Base-by-base conservation (phyloP, 768 basidiomycete species). In the Epithele typhae region DNA sequence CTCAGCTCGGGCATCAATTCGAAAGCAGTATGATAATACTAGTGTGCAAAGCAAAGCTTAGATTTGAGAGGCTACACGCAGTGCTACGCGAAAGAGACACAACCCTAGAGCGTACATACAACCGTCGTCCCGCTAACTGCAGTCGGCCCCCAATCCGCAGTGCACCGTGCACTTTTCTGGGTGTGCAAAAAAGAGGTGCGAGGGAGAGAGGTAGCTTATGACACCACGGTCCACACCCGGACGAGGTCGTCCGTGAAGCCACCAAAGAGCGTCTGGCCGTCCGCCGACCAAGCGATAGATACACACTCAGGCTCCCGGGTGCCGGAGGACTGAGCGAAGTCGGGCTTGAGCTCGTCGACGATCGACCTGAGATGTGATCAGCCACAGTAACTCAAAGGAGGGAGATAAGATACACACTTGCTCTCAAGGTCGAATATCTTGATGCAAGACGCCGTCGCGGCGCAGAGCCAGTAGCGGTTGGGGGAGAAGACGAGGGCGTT, bases 371-470 rank as follows among this genome's bases (percentile, higher is more conserved):
- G 35, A 36, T 17, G 12, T 43, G 1, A 19, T 21, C 40, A 37
- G 25, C 5, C 43, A n/a, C 21, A 14, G 24, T 6, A 53, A 14
- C 52, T 39, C 24, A 40, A 24, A 49, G 8, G 27, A 7, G 4
- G 14, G 36, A 15, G 33, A 14, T 39, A 12, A 15, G 39, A 3
- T 10, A 84, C 91, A 64, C 59, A 92, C 92, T 97, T 98, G 86
- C 87, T 91, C 84, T 99, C 95, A 39, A 99, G 79, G 70, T 99
- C 96, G 65, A 98, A 99, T 71, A 99, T 98, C 77, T 98, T 98
- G 73, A 98, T 89, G 67, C 90, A 92, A 67, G 85, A 91, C 54
- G 91, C 81, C 54, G 96, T 98, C 55, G 96, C 96, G 59, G 96
- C 96, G 67, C 96, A 99, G 55, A 99, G 76, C 96, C 96, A 99